Evolutionary conservation across 179 eudicot genomes (phyloP), one percentile per base, ranked within the genome.

Genomic region (Sideroxylon spinosum): DNA sequence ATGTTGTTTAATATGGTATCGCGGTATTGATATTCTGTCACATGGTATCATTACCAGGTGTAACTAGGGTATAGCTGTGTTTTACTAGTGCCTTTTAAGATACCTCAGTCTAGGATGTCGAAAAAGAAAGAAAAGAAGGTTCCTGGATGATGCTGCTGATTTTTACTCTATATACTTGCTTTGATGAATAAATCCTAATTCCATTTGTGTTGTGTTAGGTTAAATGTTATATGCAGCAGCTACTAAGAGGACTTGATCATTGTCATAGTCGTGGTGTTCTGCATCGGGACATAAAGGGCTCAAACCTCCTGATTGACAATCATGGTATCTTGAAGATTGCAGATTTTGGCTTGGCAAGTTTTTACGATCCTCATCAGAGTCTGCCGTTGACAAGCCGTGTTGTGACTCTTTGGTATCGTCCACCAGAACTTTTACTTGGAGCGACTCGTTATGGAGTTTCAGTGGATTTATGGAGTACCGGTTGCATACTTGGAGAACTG

Each of bases 231-330:
- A 90, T 93, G 97, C 84, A 89, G 81, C 94, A 93, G 85, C 89
- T 93, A 57, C 86, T 93, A 29, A 89, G 92, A 75, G 98, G 98
- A 76, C 94, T 93, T 79, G 89, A 91, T 28, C 86, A 90, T 80
- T 93, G 98, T 83, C 98, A 93, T 80, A 90, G 88, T 66, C 86
- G 82, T 68, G 91, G 92, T 73, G 86, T 93, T 77, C 83, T 93
- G 78, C 98, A 93, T 85, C 91, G 98, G 14, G 98, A 93, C 89
- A 91, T 93, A 76, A 93, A 93, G 87, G 93, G 98, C n/a, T 90
- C 98, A 81, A 93, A 93, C 87, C 97, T 93, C 67, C 85, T 93
- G 78, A 87, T 93, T 59, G 86, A 89, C 86, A 82, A 90, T 81
- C 76, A 80, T 87, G 98, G 98, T 37, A 86, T 84, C 76, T 89